These are phyloP conservation scores for Pleomassaria siparia DNA, from an alignment of 2,329 filamentous ascomycete species.

Conservation along the genomic window DNA sequence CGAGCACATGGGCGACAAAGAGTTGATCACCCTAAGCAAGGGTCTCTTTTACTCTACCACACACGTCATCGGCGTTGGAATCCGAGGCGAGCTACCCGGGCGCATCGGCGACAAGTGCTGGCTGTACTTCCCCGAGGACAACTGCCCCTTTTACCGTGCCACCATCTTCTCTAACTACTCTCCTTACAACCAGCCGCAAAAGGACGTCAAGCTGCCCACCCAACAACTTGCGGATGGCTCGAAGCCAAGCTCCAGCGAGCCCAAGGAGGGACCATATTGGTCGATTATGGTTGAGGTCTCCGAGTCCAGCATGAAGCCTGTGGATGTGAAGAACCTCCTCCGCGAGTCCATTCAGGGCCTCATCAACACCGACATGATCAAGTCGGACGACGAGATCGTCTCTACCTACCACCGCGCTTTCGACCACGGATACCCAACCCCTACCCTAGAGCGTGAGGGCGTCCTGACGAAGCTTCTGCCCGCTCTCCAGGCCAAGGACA, in stretches of 20 bases:
- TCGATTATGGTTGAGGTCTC: slow-evolving; percentile 99
- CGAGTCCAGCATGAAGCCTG: slow-evolving; percentile 92
- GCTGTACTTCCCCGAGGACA: slow-evolving; percentile 98
- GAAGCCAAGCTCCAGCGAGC: slow-evolving; percentile 70
- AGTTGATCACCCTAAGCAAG: slow-evolving; percentile 81
- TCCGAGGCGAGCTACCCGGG: slow-evolving; percentile 88
- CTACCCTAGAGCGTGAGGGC: slow-evolving; percentile 90
- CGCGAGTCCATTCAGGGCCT: slow-evolving; percentile 93
- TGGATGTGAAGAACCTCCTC: slow-evolving; percentile 81
- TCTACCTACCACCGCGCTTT: slow-evolving; percentile 98
- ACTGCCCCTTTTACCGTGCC: slow-evolving; percentile 98
- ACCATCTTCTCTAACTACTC: slow-evolving; percentile 99
- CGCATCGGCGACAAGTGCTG: slow-evolving; percentile 99
- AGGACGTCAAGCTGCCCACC: slow-evolving; percentile 81
- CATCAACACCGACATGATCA: slow-evolving; percentile 97
- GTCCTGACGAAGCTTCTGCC: slow-evolving; percentile 91
- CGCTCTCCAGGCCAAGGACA: slow-evolving; percentile 86
- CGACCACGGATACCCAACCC: slow-evolving; percentile 97
- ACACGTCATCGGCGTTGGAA: slow-evolving; percentile 93
- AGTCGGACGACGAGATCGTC: slow-evolving; percentile 87
- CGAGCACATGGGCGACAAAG: slow-evolving; percentile 82
- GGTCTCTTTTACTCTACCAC: slow-evolving; percentile 95
- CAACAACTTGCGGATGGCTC: slow-evolving; percentile 82
- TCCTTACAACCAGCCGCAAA: slow-evolving; percentile 90
- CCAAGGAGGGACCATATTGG: slow-evolving; percentile 95